These are phyloP conservation scores for Globisporangium iwayamae DNA, from an alignment of 352 stramenopile species.

Conservation along the genomic window DNA sequence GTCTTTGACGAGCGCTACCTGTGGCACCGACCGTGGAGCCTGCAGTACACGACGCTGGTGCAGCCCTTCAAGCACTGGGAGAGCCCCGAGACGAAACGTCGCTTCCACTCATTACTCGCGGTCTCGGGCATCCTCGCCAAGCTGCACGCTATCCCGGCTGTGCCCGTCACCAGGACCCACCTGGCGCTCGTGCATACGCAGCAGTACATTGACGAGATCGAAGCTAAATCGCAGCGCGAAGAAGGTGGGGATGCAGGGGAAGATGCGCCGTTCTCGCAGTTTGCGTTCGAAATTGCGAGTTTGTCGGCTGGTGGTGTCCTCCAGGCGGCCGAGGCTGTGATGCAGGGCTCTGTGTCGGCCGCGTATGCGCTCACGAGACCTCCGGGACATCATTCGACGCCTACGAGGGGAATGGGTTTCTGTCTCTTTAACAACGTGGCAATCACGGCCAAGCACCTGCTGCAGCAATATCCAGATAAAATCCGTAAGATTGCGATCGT, in stretches of 20 bases:
- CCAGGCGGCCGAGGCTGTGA: conserved; percentile 64
- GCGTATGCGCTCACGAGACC: conserved; percentile 82
- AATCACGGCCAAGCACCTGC: conserved; percentile 90
- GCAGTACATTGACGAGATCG: conserved; percentile 51
- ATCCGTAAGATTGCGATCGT: conserved; percentile 53
- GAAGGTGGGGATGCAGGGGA: conserved; percentile 72
- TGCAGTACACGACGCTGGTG: conserved; percentile 44
- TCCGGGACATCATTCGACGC: conserved; percentile 57
- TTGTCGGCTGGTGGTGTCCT: conserved; percentile 82
- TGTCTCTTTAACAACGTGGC: conserved; percentile 97
- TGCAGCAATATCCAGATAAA: conserved; percentile 47
- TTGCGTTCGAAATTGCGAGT: conserved; percentile 67
- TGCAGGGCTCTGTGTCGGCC: conserved; percentile 14
- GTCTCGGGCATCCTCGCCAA: conserved; percentile 61
- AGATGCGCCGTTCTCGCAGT: conserved; percentile 67
- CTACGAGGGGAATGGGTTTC: conserved; percentile 73
- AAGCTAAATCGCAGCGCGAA: conserved; percentile 40
- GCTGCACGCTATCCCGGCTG: conserved; percentile 32
- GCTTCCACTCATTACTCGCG: conserved; percentile 73
- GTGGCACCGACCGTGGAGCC: conserved; percentile 64
- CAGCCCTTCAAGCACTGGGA: conserved; percentile 80
- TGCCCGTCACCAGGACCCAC: conserved; percentile 38
- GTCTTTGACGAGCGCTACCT: conserved; percentile 82
- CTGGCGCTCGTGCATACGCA: conserved; percentile 55
- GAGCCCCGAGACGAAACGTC: conserved; percentile 72